Evolutionary conservation across 768 basidiomycete species (phyloP).

Genomic region (Ramaria sp.): DNA sequence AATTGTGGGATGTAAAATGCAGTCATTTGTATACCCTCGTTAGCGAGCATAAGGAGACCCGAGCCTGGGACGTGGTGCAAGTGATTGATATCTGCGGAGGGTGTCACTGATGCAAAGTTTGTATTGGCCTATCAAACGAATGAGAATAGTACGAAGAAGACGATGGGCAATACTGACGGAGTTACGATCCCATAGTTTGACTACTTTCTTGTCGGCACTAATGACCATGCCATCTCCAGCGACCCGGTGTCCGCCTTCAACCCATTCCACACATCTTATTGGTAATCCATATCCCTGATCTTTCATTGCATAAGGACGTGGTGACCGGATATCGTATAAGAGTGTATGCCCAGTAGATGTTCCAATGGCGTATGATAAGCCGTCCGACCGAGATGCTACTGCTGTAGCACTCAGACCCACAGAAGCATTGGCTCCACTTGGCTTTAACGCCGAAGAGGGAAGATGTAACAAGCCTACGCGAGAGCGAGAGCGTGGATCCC

Average conservation of each 20-base stretch:
- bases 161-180: conserved; percentile 37
- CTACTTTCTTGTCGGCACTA: conserved; percentile 91
- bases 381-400: conserved; percentile 75
- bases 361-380: conserved; percentile 87
- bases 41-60: conserved; percentile 83
- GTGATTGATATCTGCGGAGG: conserved; percentile 81
- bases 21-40: conserved; percentile 94
- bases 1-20: conserved; percentile 93
- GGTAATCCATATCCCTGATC: conserved; percentile 97
- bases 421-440: conserved; percentile 24
- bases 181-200: conserved; percentile 93
- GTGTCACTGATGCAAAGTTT: conserved; percentile 90
- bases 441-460: conserved; percentile 39
- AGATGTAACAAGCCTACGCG: conserved; percentile 59
- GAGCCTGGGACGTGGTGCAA: conserved; percentile 84
- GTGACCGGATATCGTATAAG: conserved; percentile 86
- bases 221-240: conserved; percentile 82
- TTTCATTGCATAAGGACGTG: conserved; percentile 75
- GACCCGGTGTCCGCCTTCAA: conserved; percentile 76
- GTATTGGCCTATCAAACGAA: conserved; percentile 46
- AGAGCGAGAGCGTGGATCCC: conserved; percentile 83
- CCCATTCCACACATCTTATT: conserved; percentile 76
- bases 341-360: conserved; percentile 93
- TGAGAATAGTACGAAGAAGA: conserved; percentile 9
- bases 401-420: conserved; percentile 63